These are phyloP conservation scores for Phytophthora podocarpi DNA, from an alignment of 352 stramenopile genomes.

Conservation along the genomic window DNA sequence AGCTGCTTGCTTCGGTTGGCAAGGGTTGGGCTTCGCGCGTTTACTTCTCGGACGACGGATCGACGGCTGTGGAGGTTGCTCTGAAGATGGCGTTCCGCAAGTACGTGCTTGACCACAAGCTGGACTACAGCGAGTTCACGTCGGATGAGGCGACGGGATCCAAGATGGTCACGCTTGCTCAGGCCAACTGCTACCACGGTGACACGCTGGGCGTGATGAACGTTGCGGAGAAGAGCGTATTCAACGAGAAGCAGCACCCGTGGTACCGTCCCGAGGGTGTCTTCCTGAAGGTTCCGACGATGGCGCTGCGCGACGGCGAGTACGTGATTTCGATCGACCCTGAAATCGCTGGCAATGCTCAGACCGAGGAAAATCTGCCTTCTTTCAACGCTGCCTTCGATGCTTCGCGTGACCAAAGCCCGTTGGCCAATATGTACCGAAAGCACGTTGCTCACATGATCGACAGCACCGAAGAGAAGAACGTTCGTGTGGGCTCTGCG, in stretches of 20 bases:
- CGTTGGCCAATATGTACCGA: conserved; percentile 59
- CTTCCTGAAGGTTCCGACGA: conserved; percentile 83
- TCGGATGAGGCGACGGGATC: conserved; percentile 31
- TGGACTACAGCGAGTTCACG: conserved; percentile 62
- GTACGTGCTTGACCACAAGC: conserved; percentile 68
- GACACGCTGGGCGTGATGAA: conserved; percentile 93
- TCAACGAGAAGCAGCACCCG: conserved; percentile 92
- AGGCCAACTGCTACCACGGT: conserved; percentile 92
- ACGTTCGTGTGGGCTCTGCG: conserved; percentile 68
- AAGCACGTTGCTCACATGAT: conserved; percentile 69
- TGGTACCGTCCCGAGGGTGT: conserved; percentile 89
- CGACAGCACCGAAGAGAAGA: conserved; percentile 35
- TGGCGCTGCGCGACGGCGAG: conserved; percentile 62
- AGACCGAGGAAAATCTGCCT: conserved; percentile 40
- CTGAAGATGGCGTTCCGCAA: conserved; percentile 94
- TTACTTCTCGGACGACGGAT: conserved; percentile 93
- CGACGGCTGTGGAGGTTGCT: conserved; percentile 90
- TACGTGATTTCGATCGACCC: conserved; percentile 62
- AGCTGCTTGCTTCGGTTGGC: conserved; percentile 77
- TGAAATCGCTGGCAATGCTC: conserved; percentile 42
- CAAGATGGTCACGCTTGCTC: conserved; percentile 81
- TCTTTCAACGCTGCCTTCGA: conserved; percentile 69
- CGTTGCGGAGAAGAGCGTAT: conserved; percentile 90
- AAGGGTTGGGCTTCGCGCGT: conserved; percentile 87
- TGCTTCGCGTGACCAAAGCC: conserved; percentile 36